Conservation (phyloP, 225 moss, liverwort and hornwort species). For the Asterella californica region DNA sequence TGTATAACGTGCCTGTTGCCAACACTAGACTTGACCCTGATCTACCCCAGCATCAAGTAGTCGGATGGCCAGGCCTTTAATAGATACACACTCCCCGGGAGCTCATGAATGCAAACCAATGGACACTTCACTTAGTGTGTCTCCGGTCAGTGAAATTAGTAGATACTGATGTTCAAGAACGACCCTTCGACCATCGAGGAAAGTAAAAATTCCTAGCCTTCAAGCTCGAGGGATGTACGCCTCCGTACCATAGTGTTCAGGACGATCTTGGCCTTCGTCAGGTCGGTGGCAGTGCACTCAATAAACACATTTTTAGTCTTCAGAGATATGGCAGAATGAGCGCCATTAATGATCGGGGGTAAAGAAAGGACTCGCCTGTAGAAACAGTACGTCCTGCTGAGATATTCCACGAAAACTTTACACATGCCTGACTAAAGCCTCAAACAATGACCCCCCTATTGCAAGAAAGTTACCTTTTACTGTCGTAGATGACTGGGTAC, state of each 20-base stretch:
- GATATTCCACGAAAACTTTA: neutral
- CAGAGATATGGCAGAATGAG: slow-evolving; percentile 78
- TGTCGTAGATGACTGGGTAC: slow-evolving; percentile 91
- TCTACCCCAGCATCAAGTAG: no score
- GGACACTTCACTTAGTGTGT: no score
- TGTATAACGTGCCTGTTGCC: no score
- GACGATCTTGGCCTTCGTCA: slow-evolving; percentile 95
- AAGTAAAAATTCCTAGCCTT: no score
- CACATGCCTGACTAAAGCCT: neutral
- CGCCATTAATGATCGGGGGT: slow-evolving; percentile 89
- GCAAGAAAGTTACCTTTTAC: slow-evolving; percentile 51
- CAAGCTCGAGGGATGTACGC: no score
- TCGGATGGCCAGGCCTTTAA: no score
- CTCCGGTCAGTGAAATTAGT: no score
- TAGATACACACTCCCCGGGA: no score
- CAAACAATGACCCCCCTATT: neutral
- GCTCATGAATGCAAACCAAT: no score
- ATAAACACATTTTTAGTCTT: slow-evolving; percentile 84
- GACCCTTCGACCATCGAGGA: no score
- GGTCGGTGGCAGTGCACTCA: slow-evolving; percentile 92
- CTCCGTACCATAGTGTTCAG: slow-evolving; percentile 81
- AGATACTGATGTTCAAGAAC: no score
- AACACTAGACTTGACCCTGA: no score
- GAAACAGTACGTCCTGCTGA: neutral
- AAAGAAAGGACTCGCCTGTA: slow-evolving; percentile 82